Base-by-base conservation (phyloP, 140 eudicot species). In the Cichorium intybus region DNA sequence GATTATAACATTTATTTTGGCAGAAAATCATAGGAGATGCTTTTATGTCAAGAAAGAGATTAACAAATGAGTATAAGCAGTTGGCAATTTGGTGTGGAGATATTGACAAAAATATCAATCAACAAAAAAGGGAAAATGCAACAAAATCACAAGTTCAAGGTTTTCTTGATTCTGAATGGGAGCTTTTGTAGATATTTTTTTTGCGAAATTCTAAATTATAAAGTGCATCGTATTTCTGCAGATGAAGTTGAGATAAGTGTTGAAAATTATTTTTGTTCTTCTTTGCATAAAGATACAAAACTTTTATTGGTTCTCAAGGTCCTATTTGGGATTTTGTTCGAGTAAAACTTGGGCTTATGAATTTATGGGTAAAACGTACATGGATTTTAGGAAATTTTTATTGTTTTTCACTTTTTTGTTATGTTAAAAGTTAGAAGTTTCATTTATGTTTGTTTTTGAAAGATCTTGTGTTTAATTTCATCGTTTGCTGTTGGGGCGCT, bases 11-110 rank as follows among this genome's bases (percentile, higher is more conserved):
- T 11, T 1, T 39, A 39, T 39, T n/a, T 58, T 37, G 24, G 17
- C 62, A 88, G 96, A 74, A 80, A 79, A 65, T 84, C 27, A 72
- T 88, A 37, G 66, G 62, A 64, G 82, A 82, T 31, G 87, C 90
- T 18, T 77, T 85, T 47, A 52, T 66, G 77, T 75, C 83, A 22
- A 76, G 82, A 53, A 85, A 80, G 78, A 88, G 79, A 70, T 26
- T 81, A 55, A 49, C 56, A 39, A 84, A 84, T 80, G 95, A 87
- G 77, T 87, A 84, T 34, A 56, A 78, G 64, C 84, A 84, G 68
- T 63, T 87, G 68, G 79, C 74, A 4, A 18, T 87, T 57, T 39
- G 55, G 82, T 76, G 77, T 53, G 87, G 76, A 45, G 85, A 77
- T 73, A 76, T 81, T 24, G 88, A 84, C 51, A 22, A 31, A n/a